Conservation (phyloP, 2,329 filamentous ascomycete species). For the Verticillium nubilum region DNA sequence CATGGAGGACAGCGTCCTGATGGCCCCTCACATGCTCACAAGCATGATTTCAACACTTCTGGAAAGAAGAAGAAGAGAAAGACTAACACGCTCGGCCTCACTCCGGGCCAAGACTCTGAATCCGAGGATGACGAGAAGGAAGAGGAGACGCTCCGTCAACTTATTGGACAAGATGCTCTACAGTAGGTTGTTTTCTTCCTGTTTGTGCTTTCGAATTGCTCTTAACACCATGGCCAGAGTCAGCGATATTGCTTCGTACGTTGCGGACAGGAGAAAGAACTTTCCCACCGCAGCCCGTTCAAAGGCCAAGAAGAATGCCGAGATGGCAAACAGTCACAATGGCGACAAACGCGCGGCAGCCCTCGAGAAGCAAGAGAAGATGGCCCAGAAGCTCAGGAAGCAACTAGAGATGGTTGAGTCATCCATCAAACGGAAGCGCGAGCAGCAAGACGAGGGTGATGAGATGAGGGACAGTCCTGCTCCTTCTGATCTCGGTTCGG, state of each 20-base stretch:
- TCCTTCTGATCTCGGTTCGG: slow-evolving; percentile 39
- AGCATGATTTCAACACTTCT: slow-evolving; percentile 16
- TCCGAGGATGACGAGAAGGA: slow-evolving; percentile 65
- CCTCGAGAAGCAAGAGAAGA: slow-evolving; percentile 53
- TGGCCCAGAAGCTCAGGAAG: slow-evolving; percentile 57
- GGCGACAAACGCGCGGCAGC: slow-evolving; percentile 11
- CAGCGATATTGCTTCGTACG: slow-evolving; percentile 72
- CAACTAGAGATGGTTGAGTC: slow-evolving; percentile 67
- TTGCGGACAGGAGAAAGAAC: slow-evolving; percentile 71
- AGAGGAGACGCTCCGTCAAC: slow-evolving; percentile 58
- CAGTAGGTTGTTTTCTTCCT: slow-evolving; percentile 35
- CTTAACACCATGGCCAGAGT: slow-evolving; percentile 31
- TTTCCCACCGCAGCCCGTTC: slow-evolving; percentile 74
- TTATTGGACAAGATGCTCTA: slow-evolving; percentile 50
- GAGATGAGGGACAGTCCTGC: slow-evolving; percentile 52
- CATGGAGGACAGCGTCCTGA: slow-evolving; percentile 10
- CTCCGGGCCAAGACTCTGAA: slow-evolving; percentile 58
- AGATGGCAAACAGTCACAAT: slow-evolving; percentile 29
- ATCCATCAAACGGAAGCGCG: slow-evolving; percentile 63
- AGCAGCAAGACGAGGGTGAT: slow-evolving; percentile 61
- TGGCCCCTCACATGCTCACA: slow-evolving; percentile 13
- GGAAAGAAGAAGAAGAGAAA: slow-evolving; percentile 68
- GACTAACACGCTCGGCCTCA: slow-evolving; percentile 67
- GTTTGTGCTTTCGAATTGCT: not conserved
- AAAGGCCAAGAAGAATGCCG: slow-evolving; percentile 53